Evolutionary conservation across 352 stramenopile species (phyloP).

Genomic region (Pythium aristosporum): DNA sequence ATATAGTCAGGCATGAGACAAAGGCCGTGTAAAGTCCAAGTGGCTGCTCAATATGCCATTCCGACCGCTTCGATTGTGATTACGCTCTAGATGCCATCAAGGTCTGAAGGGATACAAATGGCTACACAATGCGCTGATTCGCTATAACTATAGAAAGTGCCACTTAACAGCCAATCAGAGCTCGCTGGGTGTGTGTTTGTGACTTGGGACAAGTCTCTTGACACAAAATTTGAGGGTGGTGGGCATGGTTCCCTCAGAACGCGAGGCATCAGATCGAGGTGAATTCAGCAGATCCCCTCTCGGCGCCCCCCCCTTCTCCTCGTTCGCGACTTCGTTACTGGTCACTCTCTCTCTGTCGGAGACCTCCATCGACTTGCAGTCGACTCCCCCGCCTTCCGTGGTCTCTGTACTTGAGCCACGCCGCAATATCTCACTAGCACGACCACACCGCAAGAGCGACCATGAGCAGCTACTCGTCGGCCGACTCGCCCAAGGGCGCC

Average conservation of each 20-base stretch:
- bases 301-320: too few species aligned
- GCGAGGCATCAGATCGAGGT: conserved; percentile 6
- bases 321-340: too few species aligned
- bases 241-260: conserved; percentile 21
- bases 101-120: conserved; percentile 19
- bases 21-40: neutral
- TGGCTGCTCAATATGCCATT: too few species aligned
- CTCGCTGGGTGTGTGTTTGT: neutral
- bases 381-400: neutral
- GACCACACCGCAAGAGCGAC: too few species aligned
- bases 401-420: neutral
- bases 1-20: neutral
- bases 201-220: conserved; percentile 17
- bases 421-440: neutral
- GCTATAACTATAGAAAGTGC: conserved; percentile 2
- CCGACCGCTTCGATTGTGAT: neutral
- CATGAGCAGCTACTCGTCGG: conserved; percentile 32
- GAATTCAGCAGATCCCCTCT: neutral
- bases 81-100: neutral
- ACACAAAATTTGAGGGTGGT: neutral
- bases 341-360: neutral
- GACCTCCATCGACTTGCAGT: neutral
- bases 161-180: conserved; percentile 9
- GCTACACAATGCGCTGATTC: conserved; percentile 19
- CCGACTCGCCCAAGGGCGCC: conserved; percentile 29